Evolutionary conservation across 1,284 basidiomycete species (phyloP), one percentile per base, ranked within the genome.

Genomic region (Ustilago vetiveriae): DNA sequence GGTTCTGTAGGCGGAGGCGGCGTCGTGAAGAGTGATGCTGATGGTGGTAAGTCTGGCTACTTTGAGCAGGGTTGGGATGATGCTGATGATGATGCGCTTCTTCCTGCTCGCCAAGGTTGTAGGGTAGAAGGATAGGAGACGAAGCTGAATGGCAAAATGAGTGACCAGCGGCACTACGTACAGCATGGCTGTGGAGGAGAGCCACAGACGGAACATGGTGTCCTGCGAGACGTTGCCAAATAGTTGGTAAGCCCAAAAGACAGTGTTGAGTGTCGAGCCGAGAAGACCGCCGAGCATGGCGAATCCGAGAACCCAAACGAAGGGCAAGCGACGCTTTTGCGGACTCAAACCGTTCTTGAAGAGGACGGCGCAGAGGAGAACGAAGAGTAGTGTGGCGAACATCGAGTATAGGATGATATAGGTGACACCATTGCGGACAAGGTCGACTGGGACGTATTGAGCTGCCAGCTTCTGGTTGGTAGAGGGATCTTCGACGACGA

Each of bases 391-490:
- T 2, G 72, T 71, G 11, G 65, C 60, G 29, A 71, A 64, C 54
- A 66, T 69, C 13, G 64, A 67, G 62, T 74, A 74, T 46, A 74
- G 68, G 33, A 74, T 74, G 54, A 74, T 72, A 41, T 72, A 72
- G 37, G 63, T 63, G 45, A 72, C 69, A 24, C 68, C 72, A 35
- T 50, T 65, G 33, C 67, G 51, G 29, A 74, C 72, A 14, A 74
- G 56, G 4, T 44, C 49, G 38, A 70, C 62, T 1, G 71, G 60
- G 2, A 74, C 62, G 26, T 52, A 68, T 22, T 65, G 49, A 14
- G 49, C 37, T 2, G 17, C 11, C 17, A 30, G 40, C 19, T 58
- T 57, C 24, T 40, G 32, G 8, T 58, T 24, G 46, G 35, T 68
- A 37, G 45, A 11, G 3, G 27, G 30, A 32, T 54, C 33, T 26